These are phyloP conservation scores for Curvularia spicifera DNA, from an alignment of 2,329 filamentous ascomycete genomes.

Conservation along the genomic window DNA sequence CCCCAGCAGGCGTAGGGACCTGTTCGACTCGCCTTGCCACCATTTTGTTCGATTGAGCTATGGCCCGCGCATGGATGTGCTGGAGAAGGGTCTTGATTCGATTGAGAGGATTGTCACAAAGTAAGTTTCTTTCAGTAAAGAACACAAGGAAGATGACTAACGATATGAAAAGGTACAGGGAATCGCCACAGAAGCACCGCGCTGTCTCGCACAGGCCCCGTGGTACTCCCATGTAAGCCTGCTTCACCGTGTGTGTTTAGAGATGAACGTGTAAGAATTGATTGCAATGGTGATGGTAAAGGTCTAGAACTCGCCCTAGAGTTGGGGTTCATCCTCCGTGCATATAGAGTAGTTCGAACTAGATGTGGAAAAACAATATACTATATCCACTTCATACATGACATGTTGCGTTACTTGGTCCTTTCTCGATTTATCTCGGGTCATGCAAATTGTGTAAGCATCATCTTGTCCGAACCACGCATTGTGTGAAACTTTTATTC, in stretches of 20 bases:
- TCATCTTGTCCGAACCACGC: too few species aligned
- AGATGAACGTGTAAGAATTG: background rate
- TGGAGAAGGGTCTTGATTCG: slow-evolving; percentile 50
- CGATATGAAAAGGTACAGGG: slow-evolving; percentile 12
- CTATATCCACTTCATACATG: background rate
- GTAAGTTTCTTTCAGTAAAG: slow-evolving; percentile 33
- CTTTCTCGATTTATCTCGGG: too few species aligned
- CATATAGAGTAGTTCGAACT: background rate
- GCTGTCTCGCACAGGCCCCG: slow-evolving; percentile 23
- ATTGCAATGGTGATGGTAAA: background rate
- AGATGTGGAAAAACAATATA: background rate
- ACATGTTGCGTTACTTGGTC: too few species aligned
- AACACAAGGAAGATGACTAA: background rate
- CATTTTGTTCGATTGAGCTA: slow-evolving; percentile 53
- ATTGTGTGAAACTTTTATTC: too few species aligned
- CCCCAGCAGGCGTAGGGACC: slow-evolving; percentile 82
- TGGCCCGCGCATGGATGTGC: slow-evolving; percentile 50
- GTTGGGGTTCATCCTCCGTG: background rate
- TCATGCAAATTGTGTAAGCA: too few species aligned
- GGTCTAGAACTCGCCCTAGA: background rate
- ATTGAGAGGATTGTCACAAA: slow-evolving; percentile 51
- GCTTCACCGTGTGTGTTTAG: background rate
- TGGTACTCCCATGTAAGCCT: slow-evolving; percentile 9
- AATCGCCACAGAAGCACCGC: slow-evolving; percentile 20
- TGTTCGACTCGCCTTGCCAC: slow-evolving; percentile 95